A percentile compares a stretch with the other conserved stretches of the same genome.
These are phyloP conservation scores for Holtermanniella nyarrowii DNA, from an alignment of 768 basidiomycete species.

Conservation along the genomic window DNA sequence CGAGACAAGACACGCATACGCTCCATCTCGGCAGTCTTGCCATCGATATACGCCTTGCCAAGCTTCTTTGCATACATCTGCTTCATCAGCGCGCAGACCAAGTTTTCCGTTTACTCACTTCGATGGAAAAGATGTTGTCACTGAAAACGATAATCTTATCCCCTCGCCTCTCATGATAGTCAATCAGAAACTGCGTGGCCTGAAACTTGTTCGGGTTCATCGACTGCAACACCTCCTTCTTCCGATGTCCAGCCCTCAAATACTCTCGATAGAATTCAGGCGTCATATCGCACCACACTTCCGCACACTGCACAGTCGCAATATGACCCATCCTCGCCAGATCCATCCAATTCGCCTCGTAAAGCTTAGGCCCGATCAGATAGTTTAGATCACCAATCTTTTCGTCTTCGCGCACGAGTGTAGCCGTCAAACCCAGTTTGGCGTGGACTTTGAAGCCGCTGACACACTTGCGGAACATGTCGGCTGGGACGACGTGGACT, in stretches of 20 bases:
- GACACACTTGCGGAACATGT: slow-evolving; percentile 95
- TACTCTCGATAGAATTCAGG: slow-evolving; percentile 99
- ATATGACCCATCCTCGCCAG: slow-evolving; percentile 98
- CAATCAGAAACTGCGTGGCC: slow-evolving; percentile 95
- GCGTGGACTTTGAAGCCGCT: slow-evolving; percentile 98
- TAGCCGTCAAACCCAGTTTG: slow-evolving; percentile 96
- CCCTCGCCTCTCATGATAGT: slow-evolving; percentile 92
- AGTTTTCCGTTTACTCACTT: slow-evolving; percentile 50
- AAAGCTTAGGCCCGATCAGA: slow-evolving; percentile 97
- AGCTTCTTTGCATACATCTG: slow-evolving; percentile 81
- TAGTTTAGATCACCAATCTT: slow-evolving; percentile 98
- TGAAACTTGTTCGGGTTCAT: slow-evolving; percentile 99
- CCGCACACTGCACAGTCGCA: slow-evolving; percentile 99
- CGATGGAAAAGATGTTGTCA: slow-evolving; percentile 92
- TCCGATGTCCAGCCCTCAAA: slow-evolving; percentile 68
- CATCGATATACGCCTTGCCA: slow-evolving; percentile 90
- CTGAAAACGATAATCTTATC: slow-evolving; percentile 99
- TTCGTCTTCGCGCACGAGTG: slow-evolving; percentile 96
- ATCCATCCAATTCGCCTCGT: slow-evolving; percentile 99
- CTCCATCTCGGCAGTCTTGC: slow-evolving; percentile 86
- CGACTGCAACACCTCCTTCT: slow-evolving; percentile 92
- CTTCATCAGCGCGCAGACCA: slow-evolving; percentile 1
- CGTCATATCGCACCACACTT: slow-evolving; percentile 99
- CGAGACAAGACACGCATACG: slow-evolving; percentile 87
- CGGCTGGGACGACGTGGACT: slow-evolving; percentile 96